A percentile compares a stretch with the other conserved stretches of the same genome.
These are phyloP conservation scores for Trichosanthes truncata DNA, from an alignment of 306 rosid species.

Conservation along the genomic window DNA sequence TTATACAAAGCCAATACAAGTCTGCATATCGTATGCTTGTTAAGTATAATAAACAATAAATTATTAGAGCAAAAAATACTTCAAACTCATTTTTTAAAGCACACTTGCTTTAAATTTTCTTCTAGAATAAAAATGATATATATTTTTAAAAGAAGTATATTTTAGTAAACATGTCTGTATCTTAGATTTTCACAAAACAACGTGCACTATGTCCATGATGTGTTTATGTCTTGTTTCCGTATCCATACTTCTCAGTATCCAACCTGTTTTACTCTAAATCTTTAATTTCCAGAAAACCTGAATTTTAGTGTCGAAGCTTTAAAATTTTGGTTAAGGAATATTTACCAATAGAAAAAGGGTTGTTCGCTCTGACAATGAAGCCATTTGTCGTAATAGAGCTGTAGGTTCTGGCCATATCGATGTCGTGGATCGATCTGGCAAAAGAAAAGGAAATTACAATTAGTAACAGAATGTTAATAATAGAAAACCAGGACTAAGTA, in stretches of 20 bases:
- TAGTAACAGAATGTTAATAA: background rate
- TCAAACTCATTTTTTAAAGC: background rate
- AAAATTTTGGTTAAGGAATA: background rate
- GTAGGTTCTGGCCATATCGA: slow-evolving; percentile 34
- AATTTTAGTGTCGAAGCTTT: background rate
- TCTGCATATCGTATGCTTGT: background rate
- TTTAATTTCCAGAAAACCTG: background rate
- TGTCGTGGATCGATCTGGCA: slow-evolving; percentile 40
- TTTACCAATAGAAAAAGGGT: slow-evolving; percentile 38
- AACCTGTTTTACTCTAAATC: background rate
- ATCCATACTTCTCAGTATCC: background rate
- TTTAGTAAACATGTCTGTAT: no score
- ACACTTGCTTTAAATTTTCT: background rate
- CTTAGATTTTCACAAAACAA: background rate
- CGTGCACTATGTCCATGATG: background rate
- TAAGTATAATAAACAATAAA: background rate
- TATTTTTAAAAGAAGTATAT: background rate
- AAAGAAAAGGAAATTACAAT: no score
- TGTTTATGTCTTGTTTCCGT: background rate
- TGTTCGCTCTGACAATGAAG: slow-evolving; percentile 17
- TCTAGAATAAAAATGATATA: no score
- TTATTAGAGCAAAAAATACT: background rate
- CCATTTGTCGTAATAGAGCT: slow-evolving; percentile 29
- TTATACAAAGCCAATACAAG: background rate
- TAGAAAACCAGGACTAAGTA: background rate